Percentiles rank a stretch among this genome's conserved stretches.
These are phyloP conservation scores for Chrysanthemum seticuspe DNA, from an alignment of 129 eudicot genomes.

Conservation along the genomic window DNA sequence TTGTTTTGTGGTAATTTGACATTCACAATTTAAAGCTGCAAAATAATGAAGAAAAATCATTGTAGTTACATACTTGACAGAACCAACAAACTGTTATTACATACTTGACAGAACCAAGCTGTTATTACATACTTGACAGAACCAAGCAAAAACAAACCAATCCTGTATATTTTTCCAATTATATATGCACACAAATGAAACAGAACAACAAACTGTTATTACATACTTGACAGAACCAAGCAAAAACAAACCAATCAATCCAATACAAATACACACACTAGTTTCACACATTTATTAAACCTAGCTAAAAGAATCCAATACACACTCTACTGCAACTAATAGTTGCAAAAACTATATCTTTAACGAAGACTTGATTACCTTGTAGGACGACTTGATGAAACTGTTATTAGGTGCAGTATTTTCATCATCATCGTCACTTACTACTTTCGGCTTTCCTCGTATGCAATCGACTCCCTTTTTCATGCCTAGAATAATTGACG, in stretches of 20 bases:
- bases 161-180: not conserved
- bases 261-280: conserved; percentile 27
- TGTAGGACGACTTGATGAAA: conserved; percentile 63
- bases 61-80: too few relatives aligned
- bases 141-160: too few relatives aligned
- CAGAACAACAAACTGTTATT: conserved; percentile 57
- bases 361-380: conserved; percentile 72
- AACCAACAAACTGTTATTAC: too few relatives aligned
- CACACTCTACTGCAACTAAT: conserved; percentile 31
- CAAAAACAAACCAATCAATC: conserved; percentile 17
- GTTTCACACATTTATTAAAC: conserved; percentile 36
- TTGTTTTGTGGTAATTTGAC: too few relatives aligned
- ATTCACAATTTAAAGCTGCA: not conserved
- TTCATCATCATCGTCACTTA: conserved; percentile 57
- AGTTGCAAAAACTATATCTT: conserved; percentile 44
- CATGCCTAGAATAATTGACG: conserved; percentile 83
- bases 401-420: conserved; percentile 28
- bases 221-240: conserved; percentile 34
- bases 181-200: conserved; percentile 22
- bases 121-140: too few relatives aligned
- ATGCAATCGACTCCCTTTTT: conserved; percentile 93
- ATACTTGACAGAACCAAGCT: too few relatives aligned
- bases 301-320: conserved; percentile 29
- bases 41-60: too few relatives aligned
- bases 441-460: conserved; percentile 62